Evolutionary conservation across 768 basidiomycete species (phyloP).

Genomic region (Mycena venus): DNA sequence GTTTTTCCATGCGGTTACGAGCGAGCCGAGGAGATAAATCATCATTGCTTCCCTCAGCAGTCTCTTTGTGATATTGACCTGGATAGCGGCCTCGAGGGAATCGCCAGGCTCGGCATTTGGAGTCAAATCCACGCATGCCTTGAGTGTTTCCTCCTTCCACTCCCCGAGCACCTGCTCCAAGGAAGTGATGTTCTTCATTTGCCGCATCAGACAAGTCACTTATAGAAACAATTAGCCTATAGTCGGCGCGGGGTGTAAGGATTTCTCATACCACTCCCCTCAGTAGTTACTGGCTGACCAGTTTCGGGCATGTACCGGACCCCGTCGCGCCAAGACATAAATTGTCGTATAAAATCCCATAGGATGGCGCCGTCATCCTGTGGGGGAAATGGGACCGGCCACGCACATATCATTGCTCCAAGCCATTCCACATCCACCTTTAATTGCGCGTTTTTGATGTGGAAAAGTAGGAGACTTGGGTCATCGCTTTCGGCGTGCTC

Average conservation of each 20-base stretch:
- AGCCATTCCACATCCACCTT: conserved; percentile 5
- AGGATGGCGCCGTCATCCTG: conserved; percentile 10
- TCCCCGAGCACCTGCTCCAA: background rate
- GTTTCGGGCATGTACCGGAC: background rate
- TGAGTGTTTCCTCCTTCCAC: background rate
- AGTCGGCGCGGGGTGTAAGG: background rate
- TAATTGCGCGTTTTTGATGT: background rate
- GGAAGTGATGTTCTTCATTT: background rate
- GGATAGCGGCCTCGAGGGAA: background rate
- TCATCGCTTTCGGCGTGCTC: background rate
- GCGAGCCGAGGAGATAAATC: background rate
- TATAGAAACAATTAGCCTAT: too few species aligned
- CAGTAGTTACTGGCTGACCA: background rate
- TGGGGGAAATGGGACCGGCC: background rate
- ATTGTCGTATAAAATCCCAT: background rate
- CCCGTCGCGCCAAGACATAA: conserved; percentile 7
- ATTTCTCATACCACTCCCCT: background rate
- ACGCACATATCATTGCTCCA: background rate
- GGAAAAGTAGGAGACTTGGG: background rate
- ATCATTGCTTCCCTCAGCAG: background rate
- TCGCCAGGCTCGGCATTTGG: too few species aligned
- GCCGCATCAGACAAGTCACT: background rate
- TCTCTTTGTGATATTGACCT: background rate
- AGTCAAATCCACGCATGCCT: background rate
- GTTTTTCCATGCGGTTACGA: background rate